A percentile compares a stretch with the other conserved stretches of the same genome.
Evolutionary conservation across 345 rosid species (phyloP).

Genomic region (Eucalyptus cloeziana): DNA sequence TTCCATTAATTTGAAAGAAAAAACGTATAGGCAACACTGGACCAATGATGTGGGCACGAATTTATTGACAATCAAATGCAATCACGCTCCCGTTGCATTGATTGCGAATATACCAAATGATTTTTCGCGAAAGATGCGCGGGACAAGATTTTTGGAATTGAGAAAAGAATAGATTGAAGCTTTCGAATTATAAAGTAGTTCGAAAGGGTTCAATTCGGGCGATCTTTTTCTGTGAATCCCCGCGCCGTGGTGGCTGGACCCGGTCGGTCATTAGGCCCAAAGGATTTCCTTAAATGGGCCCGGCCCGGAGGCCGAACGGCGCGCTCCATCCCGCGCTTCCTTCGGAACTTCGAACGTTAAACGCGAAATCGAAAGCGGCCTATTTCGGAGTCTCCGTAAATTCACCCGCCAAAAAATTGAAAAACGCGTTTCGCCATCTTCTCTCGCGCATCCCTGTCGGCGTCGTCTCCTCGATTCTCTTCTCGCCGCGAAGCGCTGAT

Average conservation of each 20-base stretch:
- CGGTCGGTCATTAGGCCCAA: neutral
- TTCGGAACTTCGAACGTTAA: neutral
- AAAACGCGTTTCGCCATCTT: neutral
- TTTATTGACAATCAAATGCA: neutral
- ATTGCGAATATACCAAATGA: neutral
- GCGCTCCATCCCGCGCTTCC: neutral
- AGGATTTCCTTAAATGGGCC: neutral
- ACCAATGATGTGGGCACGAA: fast-evolving
- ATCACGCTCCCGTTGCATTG: neutral
- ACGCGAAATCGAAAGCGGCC: neutral
- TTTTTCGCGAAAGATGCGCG: neutral
- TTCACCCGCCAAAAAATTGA: neutral
- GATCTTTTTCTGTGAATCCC: neutral
- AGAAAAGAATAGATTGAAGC: neutral
- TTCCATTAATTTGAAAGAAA: fast-evolving
- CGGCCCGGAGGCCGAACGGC: neutral
- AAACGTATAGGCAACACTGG: fast-evolving
- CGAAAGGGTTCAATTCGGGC: neutral
- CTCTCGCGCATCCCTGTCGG: neutral
- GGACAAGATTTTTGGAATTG: neutral
- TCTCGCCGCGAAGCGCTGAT: neutral
- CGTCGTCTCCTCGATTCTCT: neutral
- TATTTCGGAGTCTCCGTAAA: neutral
- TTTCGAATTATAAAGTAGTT: neutral
- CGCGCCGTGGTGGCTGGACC: neutral